A percentile compares a stretch with the other conserved stretches of the same genome.
These are phyloP conservation scores for Lichtheimia corymbifera DNA, from an alignment of 371 early-diverging fungal species.

Conservation along the genomic window DNA sequence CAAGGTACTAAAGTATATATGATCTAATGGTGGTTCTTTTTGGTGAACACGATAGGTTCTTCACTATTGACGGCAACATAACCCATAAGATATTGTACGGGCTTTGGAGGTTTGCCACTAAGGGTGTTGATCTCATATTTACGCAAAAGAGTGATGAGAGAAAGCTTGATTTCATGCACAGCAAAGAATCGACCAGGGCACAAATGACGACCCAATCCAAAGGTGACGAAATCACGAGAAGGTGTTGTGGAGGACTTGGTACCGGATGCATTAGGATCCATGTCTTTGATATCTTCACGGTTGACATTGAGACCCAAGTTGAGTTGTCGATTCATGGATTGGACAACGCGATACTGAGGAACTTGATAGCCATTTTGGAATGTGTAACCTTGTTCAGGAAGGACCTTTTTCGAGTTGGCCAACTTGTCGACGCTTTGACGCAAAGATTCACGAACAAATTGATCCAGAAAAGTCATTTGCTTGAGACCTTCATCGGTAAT, in stretches of 20 bases:
- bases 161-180: conserved; percentile 46
- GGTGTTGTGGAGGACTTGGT: conserved; percentile 22
- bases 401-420: conserved; percentile 27
- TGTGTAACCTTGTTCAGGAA: conserved; percentile 21
- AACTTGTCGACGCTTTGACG: conserved; percentile 36
- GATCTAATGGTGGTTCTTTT: conserved; percentile 7
- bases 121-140: conserved; percentile 23
- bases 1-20: not conserved
- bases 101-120: conserved; percentile 22
- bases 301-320: conserved; percentile 26
- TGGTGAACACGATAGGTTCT: conserved; percentile 29
- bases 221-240: conserved; percentile 29
- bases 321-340: conserved; percentile 25
- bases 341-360: conserved; percentile 30
- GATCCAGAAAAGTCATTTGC: conserved; percentile 34
- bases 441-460: conserved; percentile 35
- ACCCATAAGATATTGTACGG: conserved; percentile 21
- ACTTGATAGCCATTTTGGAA: conserved; percentile 43
- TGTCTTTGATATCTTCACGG: conserved; percentile 17
- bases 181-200: conserved; percentile 57
- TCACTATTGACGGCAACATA: conserved; percentile 11
- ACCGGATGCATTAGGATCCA: conserved; percentile 27
- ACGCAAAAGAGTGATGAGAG: conserved; percentile 24
- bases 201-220: conserved; percentile 39
- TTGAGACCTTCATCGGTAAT: conserved; percentile 23